Percentiles rank a stretch among this genome's conserved stretches.
These are phyloP conservation scores for Chaetomium globosum DNA, from an alignment of 2,329 filamentous ascomycete species.

Conservation along the genomic window DNA sequence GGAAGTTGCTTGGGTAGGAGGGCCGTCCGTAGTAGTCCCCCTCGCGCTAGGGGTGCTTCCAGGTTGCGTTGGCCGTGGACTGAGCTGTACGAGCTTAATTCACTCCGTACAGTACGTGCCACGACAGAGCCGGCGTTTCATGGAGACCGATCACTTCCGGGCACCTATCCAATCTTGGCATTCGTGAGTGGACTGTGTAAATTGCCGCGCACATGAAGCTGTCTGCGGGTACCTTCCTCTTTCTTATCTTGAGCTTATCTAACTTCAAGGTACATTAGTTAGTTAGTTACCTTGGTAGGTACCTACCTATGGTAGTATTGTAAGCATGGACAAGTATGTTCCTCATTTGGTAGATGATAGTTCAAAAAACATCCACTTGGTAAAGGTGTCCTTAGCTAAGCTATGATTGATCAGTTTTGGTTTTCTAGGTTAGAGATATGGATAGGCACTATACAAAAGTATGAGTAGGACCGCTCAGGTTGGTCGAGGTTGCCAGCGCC, in stretches of 20 bases:
- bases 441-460: no score
- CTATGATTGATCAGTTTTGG: neutral
- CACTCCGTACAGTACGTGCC: no score
- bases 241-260: neutral
- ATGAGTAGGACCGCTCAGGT: neutral
- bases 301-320: neutral
- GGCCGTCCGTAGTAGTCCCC: neutral
- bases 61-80: no score
- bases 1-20: neutral
- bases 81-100: no score
- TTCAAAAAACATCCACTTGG: neutral
- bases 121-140: no score
- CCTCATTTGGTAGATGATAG: neutral
- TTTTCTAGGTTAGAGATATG: neutral
- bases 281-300: no score
- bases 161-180: no score
- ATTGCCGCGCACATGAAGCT: no score
- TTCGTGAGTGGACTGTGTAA: no score
- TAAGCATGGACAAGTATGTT: neutral
- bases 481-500: neutral
- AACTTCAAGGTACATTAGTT: neutral
- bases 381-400: neutral
- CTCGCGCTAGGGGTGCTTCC: no score
- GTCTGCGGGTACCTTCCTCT: neutral
- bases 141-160: no score